These are phyloP conservation scores for Penicillium sp. DNA, from an alignment of 2,329 filamentous ascomycete genomes.

Conservation along the genomic window DNA sequence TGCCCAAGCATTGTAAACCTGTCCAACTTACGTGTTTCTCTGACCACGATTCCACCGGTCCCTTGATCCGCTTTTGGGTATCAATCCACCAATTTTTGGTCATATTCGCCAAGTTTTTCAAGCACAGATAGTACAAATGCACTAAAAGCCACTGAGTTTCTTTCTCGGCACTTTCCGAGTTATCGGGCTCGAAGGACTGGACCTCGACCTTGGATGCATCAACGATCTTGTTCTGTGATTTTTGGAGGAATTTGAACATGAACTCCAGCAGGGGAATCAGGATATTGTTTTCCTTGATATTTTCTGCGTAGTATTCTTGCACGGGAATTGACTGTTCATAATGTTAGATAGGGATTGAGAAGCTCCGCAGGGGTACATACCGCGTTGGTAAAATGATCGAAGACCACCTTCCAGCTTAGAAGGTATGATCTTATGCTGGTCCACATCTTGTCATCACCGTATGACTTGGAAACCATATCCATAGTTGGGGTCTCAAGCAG, in stretches of 20 bases:
- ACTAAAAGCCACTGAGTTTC: conserved; percentile 81
- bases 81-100: conserved; percentile 84
- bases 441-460: conserved; percentile 67
- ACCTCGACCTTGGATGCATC: conserved; percentile 71
- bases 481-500: conserved; percentile 75
- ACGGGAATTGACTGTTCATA: conserved; percentile 68
- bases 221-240: conserved; percentile 70
- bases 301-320: conserved; percentile 74
- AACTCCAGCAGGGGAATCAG: conserved; percentile 72
- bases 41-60: conserved; percentile 81
- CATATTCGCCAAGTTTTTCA: conserved; percentile 74
- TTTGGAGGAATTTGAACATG: conserved; percentile 80
- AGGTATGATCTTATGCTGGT: conserved; percentile 74
- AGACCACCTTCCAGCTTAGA: conserved; percentile 84
- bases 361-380: conserved; percentile 33
- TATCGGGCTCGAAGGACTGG: conserved; percentile 57
- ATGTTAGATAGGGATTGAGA: conserved; percentile 23
- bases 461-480: conserved; percentile 64
- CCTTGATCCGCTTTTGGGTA: conserved; percentile 75
- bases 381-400: conserved; percentile 76
- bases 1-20: conserved; percentile 25
- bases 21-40: conserved; percentile 73
- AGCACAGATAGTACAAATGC: conserved; percentile 79
- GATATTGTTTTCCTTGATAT: conserved; percentile 72
- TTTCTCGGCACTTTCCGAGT: conserved; percentile 67